Percentiles rank a stretch among this genome's conserved stretches.
Evolutionary conservation across 1,284 basidiomycete species (phyloP).

Genomic region (Kalmanozyma brasiliensis): DNA sequence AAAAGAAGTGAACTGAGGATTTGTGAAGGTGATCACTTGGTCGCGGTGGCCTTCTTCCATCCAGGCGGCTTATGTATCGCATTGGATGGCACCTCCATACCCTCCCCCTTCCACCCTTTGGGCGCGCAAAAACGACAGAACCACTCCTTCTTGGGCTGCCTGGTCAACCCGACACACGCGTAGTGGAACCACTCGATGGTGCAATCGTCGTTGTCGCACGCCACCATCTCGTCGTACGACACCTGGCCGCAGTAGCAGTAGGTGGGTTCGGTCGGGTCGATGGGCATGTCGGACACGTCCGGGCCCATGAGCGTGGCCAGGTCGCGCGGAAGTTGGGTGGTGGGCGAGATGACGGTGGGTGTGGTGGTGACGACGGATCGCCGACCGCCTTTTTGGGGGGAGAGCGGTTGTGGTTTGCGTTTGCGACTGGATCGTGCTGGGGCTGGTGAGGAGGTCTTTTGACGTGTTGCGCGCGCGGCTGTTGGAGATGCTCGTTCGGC

Average conservation of each 20-base stretch:
- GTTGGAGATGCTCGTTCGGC: too few relatives aligned
- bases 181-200: constrained; percentile 70
- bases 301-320: constrained; percentile 12
- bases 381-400: constrained; percentile 36
- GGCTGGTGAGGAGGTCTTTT: constrained; percentile 3
- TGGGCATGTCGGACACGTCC: constrained; percentile 51
- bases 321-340: constrained; percentile 1
- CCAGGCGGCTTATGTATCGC: constrained; percentile 30
- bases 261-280: constrained; percentile 70
- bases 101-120: constrained; percentile 53
- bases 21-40: not conserved
- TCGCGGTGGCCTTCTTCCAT: constrained; percentile 13
- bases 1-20: too few relatives aligned
- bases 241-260: constrained; percentile 72
- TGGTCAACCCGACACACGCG: constrained; percentile 56
- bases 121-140: constrained; percentile 67
- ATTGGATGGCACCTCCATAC: constrained; percentile 40
- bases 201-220: constrained; percentile 71
- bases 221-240: constrained; percentile 69
- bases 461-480: not conserved
- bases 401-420: constrained; percentile 34
- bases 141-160: constrained; percentile 58
- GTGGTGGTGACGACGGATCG: constrained; percentile 17
- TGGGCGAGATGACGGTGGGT: constrained; percentile 12
- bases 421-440: constrained; percentile 7